Conservation (phyloP, 2,329 filamentous ascomycete species). For the Fusarium graminum region DNA sequence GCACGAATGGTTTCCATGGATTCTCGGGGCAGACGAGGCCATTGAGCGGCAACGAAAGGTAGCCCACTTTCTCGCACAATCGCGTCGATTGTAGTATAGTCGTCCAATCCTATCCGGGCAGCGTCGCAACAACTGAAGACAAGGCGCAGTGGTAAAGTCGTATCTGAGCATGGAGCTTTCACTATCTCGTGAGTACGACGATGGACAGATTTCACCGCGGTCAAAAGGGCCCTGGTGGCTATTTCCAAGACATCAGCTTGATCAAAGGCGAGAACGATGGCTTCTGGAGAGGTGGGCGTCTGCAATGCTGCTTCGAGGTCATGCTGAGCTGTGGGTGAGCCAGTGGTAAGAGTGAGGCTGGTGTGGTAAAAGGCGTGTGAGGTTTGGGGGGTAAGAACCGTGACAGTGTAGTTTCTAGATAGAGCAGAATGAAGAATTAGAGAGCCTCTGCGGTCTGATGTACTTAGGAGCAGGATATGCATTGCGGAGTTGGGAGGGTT, state of each 20-base stretch:
- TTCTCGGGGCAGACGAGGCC: not conserved
- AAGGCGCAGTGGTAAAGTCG: constrained; percentile 52
- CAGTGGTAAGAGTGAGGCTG: constrained; percentile 5
- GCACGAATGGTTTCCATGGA: not conserved
- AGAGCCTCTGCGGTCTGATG: constrained; percentile 61
- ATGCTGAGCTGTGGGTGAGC: constrained; percentile 14
- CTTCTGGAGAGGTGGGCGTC: constrained; percentile 42
- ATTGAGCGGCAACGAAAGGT: constrained; percentile 41
- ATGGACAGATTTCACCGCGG: constrained; percentile 56
- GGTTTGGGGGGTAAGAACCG: constrained; percentile 45
- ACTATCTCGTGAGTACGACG: constrained; percentile 55
- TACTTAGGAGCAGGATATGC: constrained; percentile 61
- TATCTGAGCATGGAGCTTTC: constrained; percentile 54
- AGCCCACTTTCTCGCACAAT: constrained; percentile 55
- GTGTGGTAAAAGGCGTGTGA: not conserved
- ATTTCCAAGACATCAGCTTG: constrained; percentile 57
- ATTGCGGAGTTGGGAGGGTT: constrained; percentile 15
- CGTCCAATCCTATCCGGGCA: constrained; percentile 61
- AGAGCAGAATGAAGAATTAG: constrained; percentile 59
- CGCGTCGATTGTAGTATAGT: constrained; percentile 62
- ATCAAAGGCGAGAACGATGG: constrained; percentile 64
- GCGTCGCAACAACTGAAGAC: constrained; percentile 60
- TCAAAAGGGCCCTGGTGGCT: constrained; percentile 55
- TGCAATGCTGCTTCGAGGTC: constrained; percentile 56
- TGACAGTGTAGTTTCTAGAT: constrained; percentile 57